Evolutionary conservation across 305 asterid species (phyloP), one percentile per base, ranked within the genome.

Genomic region (Ilex paraguariensis): DNA sequence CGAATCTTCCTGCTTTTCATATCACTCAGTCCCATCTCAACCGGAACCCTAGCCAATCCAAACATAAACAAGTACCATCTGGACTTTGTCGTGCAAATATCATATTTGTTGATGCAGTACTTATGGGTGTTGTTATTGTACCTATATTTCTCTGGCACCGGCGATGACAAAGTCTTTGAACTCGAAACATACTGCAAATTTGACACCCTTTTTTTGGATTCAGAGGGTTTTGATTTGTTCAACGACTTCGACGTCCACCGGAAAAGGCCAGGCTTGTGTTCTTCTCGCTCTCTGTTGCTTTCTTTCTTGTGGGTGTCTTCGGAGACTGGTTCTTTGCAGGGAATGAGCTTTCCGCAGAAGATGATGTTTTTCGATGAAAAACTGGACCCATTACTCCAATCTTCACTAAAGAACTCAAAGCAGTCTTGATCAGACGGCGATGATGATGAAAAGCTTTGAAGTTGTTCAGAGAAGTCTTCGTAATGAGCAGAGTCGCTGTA

Each of bases 401-500:
- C 53, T 49, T 49, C 53, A n/a, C 53, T 49, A 13, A 49, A 49
- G 53, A 49, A 49, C 13, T 49, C 53, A 49, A 49, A 49, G 53
- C 13, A 49, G 13, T 49, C 53, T 49, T 49, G 53, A 5, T 49
- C 13, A 3, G 53, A 0, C 28, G 28, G 28, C 28, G 28, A 21
- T 21, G 28, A 21, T 21, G 28, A 21, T 21, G 28, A 21, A 1
- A 21, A 21, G 28, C 69, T 87, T 61, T 65, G 84, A 21, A 21
- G 28, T 21, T 21, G 28, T 21, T 36, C 28, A 21, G 28, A 21
- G 28, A 21, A 21, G 1, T 21, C 28, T 21, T 21, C 28, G 28
- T 21, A 21, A 21, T 2, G 28, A 21, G 28, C 28, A 21, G 66
- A 61, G 59, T 64, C 73, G 39, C 77, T 63, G 15, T 79, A 67